Evolutionary conservation across 208 protist genomes (phyloP).

Genomic region (Trypanosomatidae sp.): DNA sequence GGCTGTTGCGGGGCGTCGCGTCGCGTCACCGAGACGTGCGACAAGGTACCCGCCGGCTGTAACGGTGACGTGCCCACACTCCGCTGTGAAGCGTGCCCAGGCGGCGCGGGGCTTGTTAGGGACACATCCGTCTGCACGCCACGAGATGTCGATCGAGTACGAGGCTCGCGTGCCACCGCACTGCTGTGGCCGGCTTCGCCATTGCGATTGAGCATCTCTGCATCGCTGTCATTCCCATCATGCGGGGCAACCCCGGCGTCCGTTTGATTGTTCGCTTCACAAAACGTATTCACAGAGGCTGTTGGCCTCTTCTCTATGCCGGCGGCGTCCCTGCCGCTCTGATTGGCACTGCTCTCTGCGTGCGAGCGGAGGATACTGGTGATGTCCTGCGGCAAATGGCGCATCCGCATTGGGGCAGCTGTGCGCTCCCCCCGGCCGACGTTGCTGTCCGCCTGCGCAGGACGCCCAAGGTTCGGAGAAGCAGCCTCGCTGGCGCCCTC

Average conservation of each 20-base stretch:
- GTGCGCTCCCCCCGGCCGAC: neutral
- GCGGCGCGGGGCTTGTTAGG: neutral
- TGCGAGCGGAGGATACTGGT: constrained; percentile 20
- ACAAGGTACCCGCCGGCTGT: constrained; percentile 10
- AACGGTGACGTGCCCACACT: constrained; percentile 62
- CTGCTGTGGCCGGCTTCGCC: neutral
- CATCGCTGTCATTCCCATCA: constrained; percentile 5
- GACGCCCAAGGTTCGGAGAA: neutral
- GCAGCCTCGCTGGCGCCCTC: neutral
- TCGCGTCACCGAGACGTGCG: neutral
- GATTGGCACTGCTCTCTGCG: neutral
- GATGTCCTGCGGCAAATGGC: constrained; percentile 18
- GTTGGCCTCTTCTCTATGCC: neutral
- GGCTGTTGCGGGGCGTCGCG: neutral
- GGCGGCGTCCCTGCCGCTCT: neutral
- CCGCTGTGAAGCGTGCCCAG: constrained; percentile 6
- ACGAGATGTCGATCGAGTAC: constrained; percentile 37
- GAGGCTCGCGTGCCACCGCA: neutral
- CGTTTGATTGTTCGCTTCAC: neutral
- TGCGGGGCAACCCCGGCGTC: neutral
- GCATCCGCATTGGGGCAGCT: constrained; percentile 7
- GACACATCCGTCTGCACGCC: constrained; percentile 53
- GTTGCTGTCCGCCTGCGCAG: neutral
- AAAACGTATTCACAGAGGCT: neutral
- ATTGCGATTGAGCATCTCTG: neutral